Percentiles rank a stretch among this genome's conserved stretches.
Conservation (phyloP, 192 early-diverging fungal genomes). For the Dimargaris xerosporica region DNA sequence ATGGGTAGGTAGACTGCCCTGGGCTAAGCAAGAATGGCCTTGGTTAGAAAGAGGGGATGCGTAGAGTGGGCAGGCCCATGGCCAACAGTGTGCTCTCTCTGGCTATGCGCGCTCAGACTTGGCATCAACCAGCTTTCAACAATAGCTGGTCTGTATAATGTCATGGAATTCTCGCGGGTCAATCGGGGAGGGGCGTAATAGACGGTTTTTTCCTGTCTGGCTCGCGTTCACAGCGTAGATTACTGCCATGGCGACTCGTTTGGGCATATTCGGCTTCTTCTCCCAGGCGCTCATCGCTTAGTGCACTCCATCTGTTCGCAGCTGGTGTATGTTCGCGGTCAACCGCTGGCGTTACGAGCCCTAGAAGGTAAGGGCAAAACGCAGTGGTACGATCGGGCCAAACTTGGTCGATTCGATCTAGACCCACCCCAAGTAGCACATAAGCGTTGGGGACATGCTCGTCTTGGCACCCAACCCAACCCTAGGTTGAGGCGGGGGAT, state of each 20-base stretch:
- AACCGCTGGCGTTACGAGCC: neutral
- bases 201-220: neutral
- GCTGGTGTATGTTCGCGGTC: neutral
- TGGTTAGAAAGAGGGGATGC: neutral
- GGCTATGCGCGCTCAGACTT: neutral
- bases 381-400: no score
- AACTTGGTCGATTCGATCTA: no score
- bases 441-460: no score
- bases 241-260: neutral
- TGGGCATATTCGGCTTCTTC: neutral
- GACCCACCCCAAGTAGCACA: no score
- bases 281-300: neutral
- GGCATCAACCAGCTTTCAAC: neutral
- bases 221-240: slow-evolving; percentile 1
- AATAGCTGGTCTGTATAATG: neutral
- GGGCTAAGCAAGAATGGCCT: neutral
- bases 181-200: neutral
- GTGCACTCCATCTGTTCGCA: neutral
- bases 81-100: neutral
- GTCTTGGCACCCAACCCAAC: no score
- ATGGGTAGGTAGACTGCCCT: neutral
- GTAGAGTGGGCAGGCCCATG: neutral
- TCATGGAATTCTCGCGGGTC: neutral
- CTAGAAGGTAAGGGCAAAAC: no score
- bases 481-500: no score